Evolutionary conservation across 306 rosid species (phyloP).

Genomic region (Corylus avellana): DNA sequence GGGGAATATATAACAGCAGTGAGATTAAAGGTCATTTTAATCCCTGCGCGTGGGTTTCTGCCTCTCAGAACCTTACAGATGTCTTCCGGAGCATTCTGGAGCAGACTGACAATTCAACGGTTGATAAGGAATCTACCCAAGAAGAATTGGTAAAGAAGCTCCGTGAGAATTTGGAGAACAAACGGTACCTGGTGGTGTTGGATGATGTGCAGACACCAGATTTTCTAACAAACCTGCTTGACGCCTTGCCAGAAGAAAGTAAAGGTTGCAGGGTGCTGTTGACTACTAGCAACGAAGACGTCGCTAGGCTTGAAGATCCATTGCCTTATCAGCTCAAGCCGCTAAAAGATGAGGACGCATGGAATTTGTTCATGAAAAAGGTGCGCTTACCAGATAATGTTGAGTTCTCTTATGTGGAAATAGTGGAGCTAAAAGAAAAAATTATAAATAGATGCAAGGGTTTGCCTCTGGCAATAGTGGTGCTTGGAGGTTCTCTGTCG

Average conservation of each 20-base stretch:
- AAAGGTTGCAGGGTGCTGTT: neutral
- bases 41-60: neutral
- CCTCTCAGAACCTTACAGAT: neutral
- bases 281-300: neutral
- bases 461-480: neutral
- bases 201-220: neutral
- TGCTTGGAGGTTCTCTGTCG: neutral
- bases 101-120: neutral
- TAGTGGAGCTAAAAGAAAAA: neutral
- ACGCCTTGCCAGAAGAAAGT: neutral
- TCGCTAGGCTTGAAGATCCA: neutral
- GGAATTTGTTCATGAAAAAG: neutral
- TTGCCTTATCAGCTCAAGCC: neutral
- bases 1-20: neutral
- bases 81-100: neutral
- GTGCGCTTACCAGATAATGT: neutral
- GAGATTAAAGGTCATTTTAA: neutral
- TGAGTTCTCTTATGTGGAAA: neutral
- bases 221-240: neutral
- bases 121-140: neutral
- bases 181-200: neutral
- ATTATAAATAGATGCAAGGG: neutral
- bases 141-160: neutral
- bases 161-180: neutral
- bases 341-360: neutral